phyloP scores from a whole-genome alignment of 768 basidiomycete species.

The Boletus edulis region DNA sequence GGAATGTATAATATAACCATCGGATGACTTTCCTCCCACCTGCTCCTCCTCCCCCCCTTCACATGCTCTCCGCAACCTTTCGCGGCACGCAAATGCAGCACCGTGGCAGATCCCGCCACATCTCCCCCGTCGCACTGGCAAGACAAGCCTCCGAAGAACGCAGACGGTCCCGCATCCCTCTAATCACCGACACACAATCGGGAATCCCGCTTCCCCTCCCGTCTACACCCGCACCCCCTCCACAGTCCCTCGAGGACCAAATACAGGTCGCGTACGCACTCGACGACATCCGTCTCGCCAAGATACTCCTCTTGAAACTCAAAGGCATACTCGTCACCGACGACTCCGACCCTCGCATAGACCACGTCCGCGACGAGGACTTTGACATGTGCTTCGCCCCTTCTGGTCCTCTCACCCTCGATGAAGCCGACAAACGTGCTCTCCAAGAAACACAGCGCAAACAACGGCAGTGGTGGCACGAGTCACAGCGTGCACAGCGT shows the following conservation, averaged over 20 bases:
- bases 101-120: conserved; percentile 42
- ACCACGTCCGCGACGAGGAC: conserved; percentile 52
- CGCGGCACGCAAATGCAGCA: conserved; percentile 28
- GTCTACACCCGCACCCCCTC: background rate
- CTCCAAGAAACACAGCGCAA: conserved; percentile 35
- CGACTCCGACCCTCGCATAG: conserved; percentile 62
- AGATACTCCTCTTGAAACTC: conserved; percentile 59
- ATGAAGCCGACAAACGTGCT: conserved; percentile 42
- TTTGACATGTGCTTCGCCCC: conserved; percentile 40
- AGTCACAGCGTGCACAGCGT: conserved; percentile 37
- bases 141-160: conserved; percentile 44
- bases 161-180: conserved; percentile 4
- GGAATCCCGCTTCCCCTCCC: too few species aligned
- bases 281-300: conserved; percentile 66
- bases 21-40: background rate
- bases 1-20: background rate
- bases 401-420: conserved; percentile 36
- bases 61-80: conserved; percentile 25
- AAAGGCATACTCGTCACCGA: conserved; percentile 58
- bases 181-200: too few species aligned
- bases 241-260: conserved; percentile 52
- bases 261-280: conserved; percentile 65
- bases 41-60: background rate
- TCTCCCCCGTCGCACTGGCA: conserved; percentile 43
- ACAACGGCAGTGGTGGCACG: conserved; percentile 33